These are phyloP conservation scores for Amanita fuliginea DNA, from an alignment of 768 basidiomycete genomes.

Conservation along the genomic window DNA sequence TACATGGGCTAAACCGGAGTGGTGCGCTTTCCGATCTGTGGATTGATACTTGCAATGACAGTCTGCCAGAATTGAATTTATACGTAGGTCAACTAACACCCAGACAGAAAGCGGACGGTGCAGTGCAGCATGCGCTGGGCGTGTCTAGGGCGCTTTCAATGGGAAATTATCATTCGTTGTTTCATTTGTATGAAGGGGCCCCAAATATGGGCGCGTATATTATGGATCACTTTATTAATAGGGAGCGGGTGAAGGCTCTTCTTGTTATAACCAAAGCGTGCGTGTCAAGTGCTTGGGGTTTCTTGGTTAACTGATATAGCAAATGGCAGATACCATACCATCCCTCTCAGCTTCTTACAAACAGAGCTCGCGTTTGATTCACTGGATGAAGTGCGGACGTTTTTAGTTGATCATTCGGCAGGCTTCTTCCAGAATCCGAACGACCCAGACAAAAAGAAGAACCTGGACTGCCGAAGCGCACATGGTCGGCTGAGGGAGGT, in stretches of 20 bases:
- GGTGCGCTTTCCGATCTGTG: constrained; percentile 40
- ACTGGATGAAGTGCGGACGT: constrained; percentile 48
- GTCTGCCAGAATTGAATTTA: constrained; percentile 74
- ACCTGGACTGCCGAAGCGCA: constrained; percentile 64
- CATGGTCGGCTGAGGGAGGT: constrained; percentile 43
- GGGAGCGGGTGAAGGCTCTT: constrained; percentile 80
- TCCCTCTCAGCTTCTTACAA: constrained; percentile 69
- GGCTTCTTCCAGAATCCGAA: constrained; percentile 57
- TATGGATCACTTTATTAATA: constrained; percentile 96
- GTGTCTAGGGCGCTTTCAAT: constrained; percentile 86
- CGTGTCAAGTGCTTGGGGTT: constrained; percentile 21
- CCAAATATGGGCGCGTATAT: constrained; percentile 98
- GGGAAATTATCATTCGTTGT: constrained; percentile 91
- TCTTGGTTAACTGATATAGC: not conserved
- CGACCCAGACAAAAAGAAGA: constrained; percentile 49
- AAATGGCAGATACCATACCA: constrained; percentile 60
- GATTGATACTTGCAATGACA: not conserved
- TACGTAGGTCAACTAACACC: constrained; percentile 96
- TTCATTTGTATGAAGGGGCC: constrained; percentile 70
- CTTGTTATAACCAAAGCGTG: constrained; percentile 91
- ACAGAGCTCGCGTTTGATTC: constrained; percentile 80
- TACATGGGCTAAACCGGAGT: constrained; percentile 89
- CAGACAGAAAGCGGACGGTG: constrained; percentile 70
- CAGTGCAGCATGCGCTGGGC: constrained; percentile 80
- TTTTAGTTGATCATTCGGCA: constrained; percentile 60